Evolutionary conservation across 2,329 filamentous ascomycete genomes (phyloP), one percentile per base, ranked within the genome.

Genomic region (Aureobasidium zeae): DNA sequence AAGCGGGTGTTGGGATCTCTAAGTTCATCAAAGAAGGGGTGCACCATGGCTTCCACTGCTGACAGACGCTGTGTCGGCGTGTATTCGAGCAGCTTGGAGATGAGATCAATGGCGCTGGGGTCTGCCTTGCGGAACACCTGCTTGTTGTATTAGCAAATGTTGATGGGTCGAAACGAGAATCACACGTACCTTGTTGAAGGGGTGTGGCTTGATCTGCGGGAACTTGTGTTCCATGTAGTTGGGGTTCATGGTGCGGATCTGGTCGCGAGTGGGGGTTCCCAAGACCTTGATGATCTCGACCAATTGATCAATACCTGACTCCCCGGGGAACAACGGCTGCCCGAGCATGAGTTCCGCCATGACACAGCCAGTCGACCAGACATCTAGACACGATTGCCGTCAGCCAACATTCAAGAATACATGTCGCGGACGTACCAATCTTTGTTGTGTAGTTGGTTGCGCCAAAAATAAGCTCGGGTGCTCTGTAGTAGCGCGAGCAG

Each of bases 191-290:
- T 96, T 96, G 70, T 84, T 93, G 74, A 98, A 98, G 20, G 91
- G 91, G 61, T 98, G 91, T 47, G 91, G 91, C 73, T 98, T 98
- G 72, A 98, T 98, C 67, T 98, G 91, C 35, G 91, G 91, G 68
- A 98, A 98, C 71, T 96, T 96, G 72, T 98, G 91, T 70, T 98
- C 91, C 91, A 98, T 98, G 68, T 98, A 98, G 68, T 98, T 98
- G 48, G 91, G 91, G 67, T 98, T 98, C 91, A 98, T 98, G 53
- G 91, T 98, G 55, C 91, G 85, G 59, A 98, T 98, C 67, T 98
- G 91, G 64, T 98, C 91, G 52, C 91, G 78, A 25, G 91, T 96
- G 13, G 91, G 91, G 13, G 91, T 98, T 48, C 91, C 91, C 49
- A 98, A 72, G 42, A 98, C 89, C 70, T 98, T 98, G 74, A 98